Conservation (phyloP, 2,329 filamentous ascomycete genomes). For the Endothia cerciana region DNA sequence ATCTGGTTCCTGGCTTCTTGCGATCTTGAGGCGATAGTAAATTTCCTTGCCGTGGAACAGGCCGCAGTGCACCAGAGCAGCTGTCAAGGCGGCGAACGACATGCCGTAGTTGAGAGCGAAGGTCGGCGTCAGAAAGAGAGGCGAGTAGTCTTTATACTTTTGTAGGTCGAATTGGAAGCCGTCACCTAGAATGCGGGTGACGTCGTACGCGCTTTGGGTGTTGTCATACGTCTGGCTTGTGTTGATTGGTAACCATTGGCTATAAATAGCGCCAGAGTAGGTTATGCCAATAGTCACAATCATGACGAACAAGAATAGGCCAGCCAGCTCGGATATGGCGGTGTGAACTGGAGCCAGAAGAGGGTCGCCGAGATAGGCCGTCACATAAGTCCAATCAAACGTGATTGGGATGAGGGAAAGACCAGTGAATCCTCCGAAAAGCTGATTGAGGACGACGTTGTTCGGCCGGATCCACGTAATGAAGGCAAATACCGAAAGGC, state of each 20-base stretch:
- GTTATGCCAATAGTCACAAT: slow-evolving; percentile 52
- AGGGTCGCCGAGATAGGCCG: slow-evolving; percentile 41
- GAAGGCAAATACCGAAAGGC: slow-evolving; percentile 52
- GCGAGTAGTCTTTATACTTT: slow-evolving; percentile 58
- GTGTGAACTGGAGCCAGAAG: slow-evolving; percentile 41
- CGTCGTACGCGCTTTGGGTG: slow-evolving; percentile 54
- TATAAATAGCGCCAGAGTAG: slow-evolving; percentile 50
- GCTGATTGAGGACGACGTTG: slow-evolving; percentile 50
- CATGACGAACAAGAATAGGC: slow-evolving; percentile 45
- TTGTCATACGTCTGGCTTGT: slow-evolving; percentile 61
- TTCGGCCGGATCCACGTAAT: slow-evolving; percentile 53
- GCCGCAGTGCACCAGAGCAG: slow-evolving; percentile 43
- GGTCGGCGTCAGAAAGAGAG: slow-evolving; percentile 55
- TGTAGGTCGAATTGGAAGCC: slow-evolving; percentile 54
- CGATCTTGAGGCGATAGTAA: slow-evolving; percentile 49
- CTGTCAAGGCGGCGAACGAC: slow-evolving; percentile 57
- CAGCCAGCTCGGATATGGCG: slow-evolving; percentile 48
- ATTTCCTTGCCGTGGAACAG: slow-evolving; percentile 48
- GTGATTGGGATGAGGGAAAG: slow-evolving; percentile 49
- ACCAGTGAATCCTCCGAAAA: slow-evolving; percentile 52
- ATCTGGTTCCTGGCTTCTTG: slow-evolving; percentile 52
- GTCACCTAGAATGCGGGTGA: slow-evolving; percentile 53
- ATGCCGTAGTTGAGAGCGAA: slow-evolving; percentile 53
- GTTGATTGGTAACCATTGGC: slow-evolving; percentile 60
- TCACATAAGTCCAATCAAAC: slow-evolving; percentile 44